Base-by-base conservation (phyloP, 2,329 filamentous ascomycete genomes). In the Botryotinia globosa region DNA sequence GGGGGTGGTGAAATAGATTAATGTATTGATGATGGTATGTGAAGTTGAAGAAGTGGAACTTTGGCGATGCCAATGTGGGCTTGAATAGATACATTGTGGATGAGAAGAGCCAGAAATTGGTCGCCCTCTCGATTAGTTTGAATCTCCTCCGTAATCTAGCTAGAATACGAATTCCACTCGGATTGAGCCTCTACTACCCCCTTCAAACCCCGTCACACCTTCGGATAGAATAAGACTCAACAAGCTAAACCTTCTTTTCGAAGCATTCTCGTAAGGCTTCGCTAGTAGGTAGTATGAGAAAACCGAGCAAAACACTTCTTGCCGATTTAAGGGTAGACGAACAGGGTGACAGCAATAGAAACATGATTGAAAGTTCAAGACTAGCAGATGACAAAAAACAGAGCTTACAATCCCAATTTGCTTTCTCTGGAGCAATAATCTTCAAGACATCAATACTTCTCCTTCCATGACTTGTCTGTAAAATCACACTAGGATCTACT, bases 381-480 rank as follows among this genome's bases (percentile, higher is more conserved):
- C 39, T 9, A 16, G n/a, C 20, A 44, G 61, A 14, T 68, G 29
- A 68, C 20, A 62, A 45, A 88, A 29, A 16, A 5, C 45, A 3
- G 56, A 63, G 32, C 92, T 84, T 83, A 97, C 94, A 97, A 76
- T 97, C 94, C 94, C 92, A 95, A 78, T 91, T 98, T 59, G 96
- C 96, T 81, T 94, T 93, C 77, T 92, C 90, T 25, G 94, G 92
- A 75, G 93, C 91, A 73, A 97, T 88, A 42, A 94, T 85, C 81
- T 88, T 88, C 73, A 99, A 86, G 4, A 92, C 90, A 78, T 99
- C 96, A 79, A 98, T 97, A 77, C 90, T 94, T 73, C 96, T 87
- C 74, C 95, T 89, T 74, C 96, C 96, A 82, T 99, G 96, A 8
- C 94, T 97, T 16, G 94, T 97, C 78, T 93, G 88, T 39, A 98